phyloP scores from a whole-genome alignment of 345 rosid species.

The Linum trigynum region DNA sequence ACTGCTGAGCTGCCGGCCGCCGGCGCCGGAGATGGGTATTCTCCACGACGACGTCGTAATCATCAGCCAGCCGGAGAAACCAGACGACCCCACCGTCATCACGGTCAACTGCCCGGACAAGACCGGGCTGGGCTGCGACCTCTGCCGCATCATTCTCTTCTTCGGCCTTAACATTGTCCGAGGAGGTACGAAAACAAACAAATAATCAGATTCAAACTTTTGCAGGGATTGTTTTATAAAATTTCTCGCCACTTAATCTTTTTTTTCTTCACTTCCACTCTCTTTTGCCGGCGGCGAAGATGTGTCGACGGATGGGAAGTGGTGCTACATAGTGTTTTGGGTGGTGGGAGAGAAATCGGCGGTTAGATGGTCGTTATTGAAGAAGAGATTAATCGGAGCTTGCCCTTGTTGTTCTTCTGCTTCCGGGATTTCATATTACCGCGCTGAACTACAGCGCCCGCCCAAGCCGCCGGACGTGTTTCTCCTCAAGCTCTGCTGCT shows the following conservation, averaged over 20 bases:
- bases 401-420: slow-evolving; percentile 80
- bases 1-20: not conserved
- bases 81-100: slow-evolving; percentile 63
- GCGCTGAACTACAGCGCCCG: slow-evolving; percentile 35
- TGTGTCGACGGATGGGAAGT: slow-evolving; percentile 87
- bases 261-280: slow-evolving; percentile 15
- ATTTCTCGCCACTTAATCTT: not conserved
- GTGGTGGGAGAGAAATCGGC: slow-evolving; percentile 48
- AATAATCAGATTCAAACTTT: not conserved
- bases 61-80: slow-evolving; percentile 57
- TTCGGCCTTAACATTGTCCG: slow-evolving; percentile 78
- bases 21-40: slow-evolving; percentile 50
- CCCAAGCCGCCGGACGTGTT: slow-evolving; percentile 66
- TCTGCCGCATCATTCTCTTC: slow-evolving; percentile 87
- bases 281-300: slow-evolving; percentile 34
- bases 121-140: slow-evolving; percentile 89
- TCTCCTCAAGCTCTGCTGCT: slow-evolving; percentile 62
- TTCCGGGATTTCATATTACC: slow-evolving; percentile 55
- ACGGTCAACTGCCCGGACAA: slow-evolving; percentile 95
- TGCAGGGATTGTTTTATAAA: not conserved
- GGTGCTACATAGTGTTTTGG: slow-evolving; percentile 95
- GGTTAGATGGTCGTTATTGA: slow-evolving; percentile 74
- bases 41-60: slow-evolving; percentile 77
- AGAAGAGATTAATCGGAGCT: slow-evolving; percentile 64
- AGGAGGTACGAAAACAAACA: slow-evolving; percentile 50